These are phyloP conservation scores for Adansonia digitata DNA, from an alignment of 345 rosid genomes.

Conservation along the genomic window DNA sequence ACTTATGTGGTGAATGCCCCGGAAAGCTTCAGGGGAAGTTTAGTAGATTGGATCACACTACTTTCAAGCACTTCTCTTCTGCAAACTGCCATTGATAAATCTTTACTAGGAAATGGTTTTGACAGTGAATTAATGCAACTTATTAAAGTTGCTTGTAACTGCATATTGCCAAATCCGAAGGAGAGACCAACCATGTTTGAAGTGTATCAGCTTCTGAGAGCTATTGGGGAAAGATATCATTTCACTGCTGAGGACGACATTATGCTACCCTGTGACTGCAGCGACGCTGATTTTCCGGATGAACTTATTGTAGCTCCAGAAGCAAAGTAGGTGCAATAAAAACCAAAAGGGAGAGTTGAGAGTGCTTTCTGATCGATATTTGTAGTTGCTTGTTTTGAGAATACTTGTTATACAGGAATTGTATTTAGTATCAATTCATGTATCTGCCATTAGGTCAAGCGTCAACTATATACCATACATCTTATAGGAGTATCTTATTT, in stretches of 20 bases:
- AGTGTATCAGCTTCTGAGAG: slow-evolving; percentile 68
- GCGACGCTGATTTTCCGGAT: slow-evolving; percentile 40
- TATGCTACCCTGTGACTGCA: slow-evolving; percentile 53
- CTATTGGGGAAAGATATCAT: slow-evolving; percentile 74
- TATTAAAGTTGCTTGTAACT: slow-evolving; percentile 73
- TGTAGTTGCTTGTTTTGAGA: slow-evolving; percentile 11
- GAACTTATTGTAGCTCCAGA: slow-evolving; percentile 79
- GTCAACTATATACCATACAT: too few species aligned
- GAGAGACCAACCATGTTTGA: slow-evolving; percentile 90
- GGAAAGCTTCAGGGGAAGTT: slow-evolving; percentile 73
- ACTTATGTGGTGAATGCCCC: slow-evolving; percentile 54
- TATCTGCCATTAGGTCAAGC: too few species aligned
- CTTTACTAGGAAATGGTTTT: slow-evolving; percentile 31
- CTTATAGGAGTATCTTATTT: too few species aligned
- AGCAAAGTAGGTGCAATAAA: too few species aligned
- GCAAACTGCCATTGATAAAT: slow-evolving; percentile 14
- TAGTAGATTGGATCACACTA: slow-evolving; percentile 72
- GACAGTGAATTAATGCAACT: slow-evolving; percentile 31
- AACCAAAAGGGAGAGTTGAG: too few species aligned
- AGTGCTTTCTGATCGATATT: too few species aligned
- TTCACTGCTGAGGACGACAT: slow-evolving; percentile 69
- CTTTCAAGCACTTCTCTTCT: slow-evolving; percentile 22
- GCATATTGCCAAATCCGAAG: slow-evolving; percentile 52
- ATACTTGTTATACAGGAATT: too few species aligned
- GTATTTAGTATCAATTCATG: too few species aligned